These are phyloP conservation scores for Entomortierella beljakovae DNA, from an alignment of 192 early-diverging fungal genomes.

Conservation along the genomic window DNA sequence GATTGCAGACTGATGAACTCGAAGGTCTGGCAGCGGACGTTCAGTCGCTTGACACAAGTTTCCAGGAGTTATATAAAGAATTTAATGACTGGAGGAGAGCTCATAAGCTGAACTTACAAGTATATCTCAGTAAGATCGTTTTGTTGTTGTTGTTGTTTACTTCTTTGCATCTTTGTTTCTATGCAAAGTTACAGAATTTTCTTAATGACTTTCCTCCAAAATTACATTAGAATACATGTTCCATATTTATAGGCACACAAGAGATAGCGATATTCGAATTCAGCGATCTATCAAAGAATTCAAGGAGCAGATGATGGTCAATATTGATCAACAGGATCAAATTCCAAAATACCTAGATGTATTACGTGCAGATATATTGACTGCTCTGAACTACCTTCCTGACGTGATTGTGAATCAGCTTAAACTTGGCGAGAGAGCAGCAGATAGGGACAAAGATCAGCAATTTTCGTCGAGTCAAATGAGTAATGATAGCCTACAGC, in stretches of 20 bases:
- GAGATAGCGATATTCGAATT: conserved; percentile 7
- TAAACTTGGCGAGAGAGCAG: neutral
- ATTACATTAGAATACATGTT: conserved; percentile 45
- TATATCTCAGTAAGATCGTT: conserved; percentile 23
- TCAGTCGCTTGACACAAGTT: neutral
- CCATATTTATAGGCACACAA: conserved; percentile 21
- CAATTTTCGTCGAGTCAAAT: no score
- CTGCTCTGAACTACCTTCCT: conserved; percentile 6
- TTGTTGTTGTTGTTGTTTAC: neutral
- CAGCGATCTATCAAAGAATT: conserved; percentile 1
- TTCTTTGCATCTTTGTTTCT: no score
- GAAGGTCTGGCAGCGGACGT: neutral
- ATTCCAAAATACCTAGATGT: conserved; percentile 1
- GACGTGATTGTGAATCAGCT: conserved; percentile 1
- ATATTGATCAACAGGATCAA: neutral
- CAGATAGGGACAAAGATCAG: neutral
- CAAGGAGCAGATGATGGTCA: neutral
- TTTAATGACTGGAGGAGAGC: conserved; percentile 23
- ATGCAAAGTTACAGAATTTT: no score
- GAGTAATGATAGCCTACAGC: no score
- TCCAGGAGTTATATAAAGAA: conserved; percentile 7
- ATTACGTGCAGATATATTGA: conserved; percentile 11
- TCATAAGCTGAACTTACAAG: conserved; percentile 4
- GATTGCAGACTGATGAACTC: neutral
- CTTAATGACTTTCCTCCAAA: no score